Percentiles rank a stretch among this genome's conserved stretches.
Evolutionary conservation across 2,329 filamentous ascomycete species (phyloP).

Genomic region (Hypoxylon sp.): DNA sequence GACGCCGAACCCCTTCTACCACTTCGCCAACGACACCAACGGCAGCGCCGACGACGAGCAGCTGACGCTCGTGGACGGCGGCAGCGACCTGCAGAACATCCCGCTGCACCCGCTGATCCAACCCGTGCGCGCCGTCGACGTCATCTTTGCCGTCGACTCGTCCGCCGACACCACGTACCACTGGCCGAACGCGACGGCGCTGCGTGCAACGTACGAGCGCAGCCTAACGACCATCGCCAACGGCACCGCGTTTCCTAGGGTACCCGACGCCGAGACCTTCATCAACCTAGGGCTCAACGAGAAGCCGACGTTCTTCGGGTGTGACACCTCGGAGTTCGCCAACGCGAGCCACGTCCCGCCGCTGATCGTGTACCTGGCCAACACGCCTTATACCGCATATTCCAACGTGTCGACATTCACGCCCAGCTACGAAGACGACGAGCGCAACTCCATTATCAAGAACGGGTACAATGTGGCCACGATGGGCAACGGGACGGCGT

Average conservation of each 20-base stretch:
- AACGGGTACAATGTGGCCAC: conserved; percentile 91
- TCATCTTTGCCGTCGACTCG: conserved; percentile 83
- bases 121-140: conserved; percentile 76
- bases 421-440: conserved; percentile 68
- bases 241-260: conserved; percentile 75
- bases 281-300: conserved; percentile 81
- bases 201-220: conserved; percentile 80
- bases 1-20: conserved; percentile 79
- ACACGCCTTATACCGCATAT: conserved; percentile 79
- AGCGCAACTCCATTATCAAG: conserved; percentile 83
- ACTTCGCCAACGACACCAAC: conserved; percentile 71
- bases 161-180: conserved; percentile 75
- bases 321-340: conserved; percentile 71
- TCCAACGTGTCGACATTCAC: conserved; percentile 87
- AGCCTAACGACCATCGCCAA: conserved; percentile 68
- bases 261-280: conserved; percentile 82
- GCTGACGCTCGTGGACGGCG: conserved; percentile 82
- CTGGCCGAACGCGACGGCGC: conserved; percentile 82
- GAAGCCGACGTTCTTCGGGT: conserved; percentile 84
- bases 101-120: conserved; percentile 83
- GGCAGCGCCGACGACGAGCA: conserved; percentile 63
- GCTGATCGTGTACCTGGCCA: conserved; percentile 88
- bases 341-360: conserved; percentile 60
- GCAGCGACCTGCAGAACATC: conserved; percentile 82
- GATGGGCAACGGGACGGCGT: conserved; percentile 80